Percentiles rank a stretch among this genome's conserved stretches.
phyloP scores from a whole-genome alignment of 371 early-diverging fungal genomes.

The Rhizopus microsporus region DNA sequence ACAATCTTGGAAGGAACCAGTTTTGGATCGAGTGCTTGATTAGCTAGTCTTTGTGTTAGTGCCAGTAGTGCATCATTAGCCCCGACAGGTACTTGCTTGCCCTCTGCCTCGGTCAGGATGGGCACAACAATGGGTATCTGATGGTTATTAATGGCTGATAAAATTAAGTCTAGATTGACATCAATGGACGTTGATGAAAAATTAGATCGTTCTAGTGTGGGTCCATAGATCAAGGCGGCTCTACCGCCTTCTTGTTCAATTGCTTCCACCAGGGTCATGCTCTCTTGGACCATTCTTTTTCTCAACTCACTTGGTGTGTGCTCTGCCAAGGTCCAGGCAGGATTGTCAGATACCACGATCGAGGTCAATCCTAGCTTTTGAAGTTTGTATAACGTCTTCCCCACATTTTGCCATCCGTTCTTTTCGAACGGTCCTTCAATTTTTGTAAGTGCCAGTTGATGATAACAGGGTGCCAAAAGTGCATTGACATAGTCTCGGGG shows the following conservation, averaged over 20 bases:
- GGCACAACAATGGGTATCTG: constrained; percentile 52
- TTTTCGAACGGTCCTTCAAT: constrained; percentile 59
- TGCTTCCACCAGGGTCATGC: constrained; percentile 65
- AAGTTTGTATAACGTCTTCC: constrained; percentile 66
- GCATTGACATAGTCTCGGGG: constrained; percentile 54
- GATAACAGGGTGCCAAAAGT: constrained; percentile 43
- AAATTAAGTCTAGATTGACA: constrained; percentile 39
- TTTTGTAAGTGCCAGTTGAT: constrained; percentile 65
- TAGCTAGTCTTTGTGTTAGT: constrained; percentile 24
- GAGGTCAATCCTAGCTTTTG: constrained; percentile 73
- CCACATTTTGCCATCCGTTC: constrained; percentile 51
- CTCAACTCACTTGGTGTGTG: constrained; percentile 33
- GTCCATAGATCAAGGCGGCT: constrained; percentile 62
- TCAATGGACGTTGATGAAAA: constrained; percentile 13
- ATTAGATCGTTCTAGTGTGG: constrained; percentile 24
- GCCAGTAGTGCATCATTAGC: constrained; percentile 37
- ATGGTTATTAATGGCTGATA: constrained; percentile 39
- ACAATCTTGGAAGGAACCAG: constrained; percentile 39
- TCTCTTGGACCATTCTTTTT: constrained; percentile 57
- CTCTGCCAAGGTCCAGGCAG: constrained; percentile 41
- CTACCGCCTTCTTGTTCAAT: constrained; percentile 79
- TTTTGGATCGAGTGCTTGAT: constrained; percentile 22
- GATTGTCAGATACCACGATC: constrained; percentile 67
- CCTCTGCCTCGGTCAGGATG: constrained; percentile 26
- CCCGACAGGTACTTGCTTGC: constrained; percentile 29